Conservation (phyloP, 495 filamentous ascomycete species). For the Tuber brumale region DNA sequence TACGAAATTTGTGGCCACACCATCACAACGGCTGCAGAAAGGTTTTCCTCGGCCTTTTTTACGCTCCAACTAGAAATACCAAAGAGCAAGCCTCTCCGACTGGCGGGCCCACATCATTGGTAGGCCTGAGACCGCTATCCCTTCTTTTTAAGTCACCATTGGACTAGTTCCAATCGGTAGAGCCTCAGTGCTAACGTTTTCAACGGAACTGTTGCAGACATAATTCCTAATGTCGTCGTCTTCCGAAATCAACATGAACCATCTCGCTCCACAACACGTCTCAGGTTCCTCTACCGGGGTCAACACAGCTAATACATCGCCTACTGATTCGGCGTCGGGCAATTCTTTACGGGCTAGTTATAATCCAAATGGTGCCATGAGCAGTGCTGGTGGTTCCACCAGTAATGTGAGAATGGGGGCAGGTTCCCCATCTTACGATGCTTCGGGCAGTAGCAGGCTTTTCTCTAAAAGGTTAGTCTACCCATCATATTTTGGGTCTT, state of each 20-base stretch:
- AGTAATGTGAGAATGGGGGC: constrained; percentile 74
- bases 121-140: constrained; percentile 1
- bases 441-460: constrained; percentile 58
- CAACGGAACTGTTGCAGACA: constrained; percentile 19
- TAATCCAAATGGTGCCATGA: constrained; percentile 54
- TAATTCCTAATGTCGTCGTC: constrained; percentile 93
- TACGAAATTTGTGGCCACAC: constrained; percentile 7
- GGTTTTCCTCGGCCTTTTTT: constrained; percentile 6
- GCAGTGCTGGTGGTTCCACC: constrained; percentile 60
- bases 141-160: not conserved
- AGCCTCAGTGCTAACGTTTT: constrained; percentile 3
- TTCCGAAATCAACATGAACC: constrained; percentile 69
- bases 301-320: constrained; percentile 71
- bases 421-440: constrained; percentile 95
- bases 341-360: constrained; percentile 66
- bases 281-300: constrained; percentile 63
- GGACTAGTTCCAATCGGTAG: constrained; percentile 6
- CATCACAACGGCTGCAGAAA: constrained; percentile 1
- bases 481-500: constrained; percentile 32
- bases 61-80: constrained; percentile 1
- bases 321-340: constrained; percentile 69
- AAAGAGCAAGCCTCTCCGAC: constrained; percentile 37
- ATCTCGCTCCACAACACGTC: constrained; percentile 57
- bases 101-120: constrained; percentile 40
- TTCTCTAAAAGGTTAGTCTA: constrained; percentile 83